Evolutionary conservation across 2,329 filamentous ascomycete species (phyloP).

Genomic region (Exophiala viscosa): DNA sequence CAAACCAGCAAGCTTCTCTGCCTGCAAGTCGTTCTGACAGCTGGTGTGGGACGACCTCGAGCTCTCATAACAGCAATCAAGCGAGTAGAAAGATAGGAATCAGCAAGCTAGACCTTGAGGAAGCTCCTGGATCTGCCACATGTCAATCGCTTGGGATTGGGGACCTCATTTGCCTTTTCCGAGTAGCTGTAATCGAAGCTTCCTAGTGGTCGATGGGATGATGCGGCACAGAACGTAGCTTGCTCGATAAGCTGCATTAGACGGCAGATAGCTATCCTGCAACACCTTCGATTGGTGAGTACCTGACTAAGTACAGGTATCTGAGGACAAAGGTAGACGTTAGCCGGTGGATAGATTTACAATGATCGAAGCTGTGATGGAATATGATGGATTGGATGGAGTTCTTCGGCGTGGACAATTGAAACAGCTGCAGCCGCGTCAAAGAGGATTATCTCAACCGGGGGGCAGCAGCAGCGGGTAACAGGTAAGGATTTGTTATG

Average conservation of each 20-base stretch:
- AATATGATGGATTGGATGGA: background rate
- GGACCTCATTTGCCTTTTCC: background rate
- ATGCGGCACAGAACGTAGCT: background rate
- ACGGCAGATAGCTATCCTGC: too few species aligned
- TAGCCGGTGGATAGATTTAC: slow-evolving; percentile 4
- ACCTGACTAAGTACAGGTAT: slow-evolving; percentile 8
- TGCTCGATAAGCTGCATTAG: too few species aligned
- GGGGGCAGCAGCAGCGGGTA: too few species aligned
- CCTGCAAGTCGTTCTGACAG: slow-evolving; percentile 8
- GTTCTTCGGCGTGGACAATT: background rate
- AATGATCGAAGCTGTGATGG: slow-evolving; percentile 15
- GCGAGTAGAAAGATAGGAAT: background rate
- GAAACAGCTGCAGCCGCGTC: background rate
- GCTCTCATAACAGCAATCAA: slow-evolving; percentile 3
- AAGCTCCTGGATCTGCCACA: background rate
- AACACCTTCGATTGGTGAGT: slow-evolving; percentile 11
- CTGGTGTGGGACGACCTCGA: slow-evolving; percentile 13
- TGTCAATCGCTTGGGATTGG: background rate
- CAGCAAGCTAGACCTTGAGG: too few species aligned
- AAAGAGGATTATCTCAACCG: background rate
- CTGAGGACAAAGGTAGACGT: slow-evolving; percentile 1
- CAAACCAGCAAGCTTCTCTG: slow-evolving; percentile 2
- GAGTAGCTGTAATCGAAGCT: slow-evolving; percentile 10
- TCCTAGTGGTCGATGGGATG: slow-evolving; percentile 7
- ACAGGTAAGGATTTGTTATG: background rate